Evolutionary conservation across 2,329 filamentous ascomycete species (phyloP).

Genomic region (Epichloe glyceriae): DNA sequence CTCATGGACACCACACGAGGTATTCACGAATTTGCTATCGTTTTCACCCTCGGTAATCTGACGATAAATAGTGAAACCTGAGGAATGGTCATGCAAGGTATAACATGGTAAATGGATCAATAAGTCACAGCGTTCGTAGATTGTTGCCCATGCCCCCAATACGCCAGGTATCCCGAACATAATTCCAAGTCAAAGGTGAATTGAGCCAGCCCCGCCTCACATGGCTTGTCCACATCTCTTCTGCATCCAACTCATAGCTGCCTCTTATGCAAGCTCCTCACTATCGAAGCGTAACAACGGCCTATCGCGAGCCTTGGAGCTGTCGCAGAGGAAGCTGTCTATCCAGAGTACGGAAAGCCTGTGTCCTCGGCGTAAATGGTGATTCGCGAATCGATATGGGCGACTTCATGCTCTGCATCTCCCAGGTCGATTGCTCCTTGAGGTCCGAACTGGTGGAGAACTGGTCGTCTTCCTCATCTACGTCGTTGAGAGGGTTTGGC

Average conservation of each 20-base stretch:
- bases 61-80: no score
- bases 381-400: constrained; percentile 19
- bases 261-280: neutral
- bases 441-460: constrained; percentile 21
- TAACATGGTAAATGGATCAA: no score
- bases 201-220: neutral
- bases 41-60: no score
- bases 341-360: constrained; percentile 53
- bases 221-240: neutral
- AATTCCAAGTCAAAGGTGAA: neutral
- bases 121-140: no score
- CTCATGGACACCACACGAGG: no score
- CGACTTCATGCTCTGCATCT: constrained; percentile 40
- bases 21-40: no score
- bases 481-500: constrained; percentile 41
- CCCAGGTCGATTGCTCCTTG: constrained; percentile 37
- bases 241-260: neutral
- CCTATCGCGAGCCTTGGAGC: constrained; percentile 11
- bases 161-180: neutral
- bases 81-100: no score
- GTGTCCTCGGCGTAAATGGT: constrained; percentile 52
- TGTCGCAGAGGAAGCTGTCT: constrained; percentile 40
- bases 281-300: neutral
- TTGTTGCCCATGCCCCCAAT: neutral
- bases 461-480: constrained; percentile 30